Conservation (phyloP, 495 filamentous ascomycete species). For the Aspergillus diversus region DNA sequence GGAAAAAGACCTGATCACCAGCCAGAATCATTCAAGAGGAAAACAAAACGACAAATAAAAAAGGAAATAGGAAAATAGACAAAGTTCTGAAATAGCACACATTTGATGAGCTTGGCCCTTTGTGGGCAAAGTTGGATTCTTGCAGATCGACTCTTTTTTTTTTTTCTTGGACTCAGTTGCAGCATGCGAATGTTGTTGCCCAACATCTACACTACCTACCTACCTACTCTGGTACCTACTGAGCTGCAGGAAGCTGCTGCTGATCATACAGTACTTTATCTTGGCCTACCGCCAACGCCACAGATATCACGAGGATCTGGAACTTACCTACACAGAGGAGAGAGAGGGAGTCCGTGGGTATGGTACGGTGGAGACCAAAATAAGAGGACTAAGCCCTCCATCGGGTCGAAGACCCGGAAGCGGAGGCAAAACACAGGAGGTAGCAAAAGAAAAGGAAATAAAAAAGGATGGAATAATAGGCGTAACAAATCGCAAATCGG, state of each 20-base stretch:
- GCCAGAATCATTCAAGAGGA: no score
- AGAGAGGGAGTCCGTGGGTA: neutral
- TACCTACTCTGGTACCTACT: no score
- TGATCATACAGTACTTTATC: neutral
- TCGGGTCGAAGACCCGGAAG: neutral
- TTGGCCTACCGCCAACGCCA: neutral
- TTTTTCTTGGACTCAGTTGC: conserved; percentile 1
- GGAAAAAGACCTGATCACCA: no score
- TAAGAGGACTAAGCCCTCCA: neutral
- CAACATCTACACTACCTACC: neutral
- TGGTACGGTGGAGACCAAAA: conserved; percentile 1
- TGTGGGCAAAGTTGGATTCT: no score
- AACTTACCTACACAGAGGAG: neutral
- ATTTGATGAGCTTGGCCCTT: no score
- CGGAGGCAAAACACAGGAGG: neutral
- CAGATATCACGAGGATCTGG: neutral
- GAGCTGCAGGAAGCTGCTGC: conserved; percentile 4
- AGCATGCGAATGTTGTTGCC: neutral
- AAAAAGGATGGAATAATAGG: neutral
- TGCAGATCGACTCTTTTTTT: neutral
- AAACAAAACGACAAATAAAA: no score
- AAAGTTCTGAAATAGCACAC: no score
- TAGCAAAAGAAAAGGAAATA: neutral
- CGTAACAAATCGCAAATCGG: neutral
- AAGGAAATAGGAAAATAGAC: no score